These are phyloP conservation scores for Trichoderma guizhouense DNA, from an alignment of 2,329 filamentous ascomycete genomes.

Conservation along the genomic window DNA sequence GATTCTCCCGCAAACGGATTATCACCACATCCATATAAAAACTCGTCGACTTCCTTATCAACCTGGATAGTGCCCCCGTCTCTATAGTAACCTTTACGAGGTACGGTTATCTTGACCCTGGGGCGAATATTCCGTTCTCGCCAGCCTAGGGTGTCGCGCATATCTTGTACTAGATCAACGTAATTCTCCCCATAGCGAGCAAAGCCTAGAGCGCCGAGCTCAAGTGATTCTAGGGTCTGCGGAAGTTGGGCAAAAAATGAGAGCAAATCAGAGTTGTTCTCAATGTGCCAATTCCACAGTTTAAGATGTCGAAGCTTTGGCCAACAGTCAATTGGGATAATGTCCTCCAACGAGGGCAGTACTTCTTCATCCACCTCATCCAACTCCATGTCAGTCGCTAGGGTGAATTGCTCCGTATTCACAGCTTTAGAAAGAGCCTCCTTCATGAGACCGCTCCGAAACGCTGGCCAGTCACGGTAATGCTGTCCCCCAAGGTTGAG, in stretches of 20 bases:
- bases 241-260: not conserved
- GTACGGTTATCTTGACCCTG: not conserved
- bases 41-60: not conserved
- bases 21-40: not conserved
- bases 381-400: not conserved
- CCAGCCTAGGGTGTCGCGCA: not conserved
- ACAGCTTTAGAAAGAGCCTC: not conserved
- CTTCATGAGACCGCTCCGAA: not conserved
- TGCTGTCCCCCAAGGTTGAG: not conserved
- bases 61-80: not conserved
- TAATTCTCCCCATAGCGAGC: not conserved
- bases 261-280: slow-evolving; percentile 17
- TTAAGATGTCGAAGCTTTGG: slow-evolving; percentile 30
- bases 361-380: not conserved
- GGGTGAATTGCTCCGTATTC: not conserved
- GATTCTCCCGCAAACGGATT: not conserved
- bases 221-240: not conserved
- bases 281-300: slow-evolving; percentile 27
- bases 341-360: slow-evolving; percentile 24
- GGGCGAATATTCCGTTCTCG: not conserved
- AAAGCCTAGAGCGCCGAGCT: not conserved
- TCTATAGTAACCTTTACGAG: not conserved
- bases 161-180: not conserved
- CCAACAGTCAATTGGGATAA: slow-evolving; percentile 33
- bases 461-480: not conserved